Evolutionary conservation across 2,329 filamentous ascomycete species (phyloP).

Genomic region (Aspergillus pseudoterreus): DNA sequence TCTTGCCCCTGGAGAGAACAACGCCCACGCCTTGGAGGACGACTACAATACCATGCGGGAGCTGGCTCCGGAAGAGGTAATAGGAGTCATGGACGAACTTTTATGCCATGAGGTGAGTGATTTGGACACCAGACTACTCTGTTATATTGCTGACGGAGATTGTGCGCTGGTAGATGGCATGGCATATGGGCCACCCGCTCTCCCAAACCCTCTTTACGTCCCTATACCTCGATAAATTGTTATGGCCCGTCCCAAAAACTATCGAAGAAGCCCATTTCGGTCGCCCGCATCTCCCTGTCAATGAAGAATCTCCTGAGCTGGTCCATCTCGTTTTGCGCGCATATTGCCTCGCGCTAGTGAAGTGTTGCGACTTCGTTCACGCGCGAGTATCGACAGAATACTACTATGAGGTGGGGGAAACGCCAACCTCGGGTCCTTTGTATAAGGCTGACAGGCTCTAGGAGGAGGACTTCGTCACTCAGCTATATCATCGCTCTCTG

Average conservation of each 20-base stretch:
- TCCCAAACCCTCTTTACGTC: constrained; percentile 94
- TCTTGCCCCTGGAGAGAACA: constrained; percentile 64
- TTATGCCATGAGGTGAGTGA: constrained; percentile 73
- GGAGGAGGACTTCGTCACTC: constrained; percentile 96
- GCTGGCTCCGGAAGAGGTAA: constrained; percentile 71
- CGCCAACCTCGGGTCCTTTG: not conserved
- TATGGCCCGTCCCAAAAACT: constrained; percentile 64
- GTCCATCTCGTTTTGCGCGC: constrained; percentile 67
- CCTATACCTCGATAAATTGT: constrained; percentile 78
- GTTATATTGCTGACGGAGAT: constrained; percentile 8
- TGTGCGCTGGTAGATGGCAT: constrained; percentile 66
- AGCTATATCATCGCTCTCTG: constrained; percentile 78
- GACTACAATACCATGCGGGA: constrained; percentile 69
- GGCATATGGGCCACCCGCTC: constrained; percentile 93
- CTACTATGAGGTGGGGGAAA: constrained; percentile 71
- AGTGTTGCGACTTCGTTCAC: constrained; percentile 76
- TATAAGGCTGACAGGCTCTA: constrained; percentile 34
- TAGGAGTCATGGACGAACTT: constrained; percentile 93
- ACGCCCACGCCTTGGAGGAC: constrained; percentile 64
- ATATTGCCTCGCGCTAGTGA: constrained; percentile 81
- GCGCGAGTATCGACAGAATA: constrained; percentile 75
- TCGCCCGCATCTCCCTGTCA: constrained; percentile 23
- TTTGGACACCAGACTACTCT: not conserved
- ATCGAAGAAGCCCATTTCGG: constrained; percentile 65
- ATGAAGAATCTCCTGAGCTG: constrained; percentile 41